Evolutionary conservation across 257 asterid species (phyloP).

Genomic region (Solanum chaucha): DNA sequence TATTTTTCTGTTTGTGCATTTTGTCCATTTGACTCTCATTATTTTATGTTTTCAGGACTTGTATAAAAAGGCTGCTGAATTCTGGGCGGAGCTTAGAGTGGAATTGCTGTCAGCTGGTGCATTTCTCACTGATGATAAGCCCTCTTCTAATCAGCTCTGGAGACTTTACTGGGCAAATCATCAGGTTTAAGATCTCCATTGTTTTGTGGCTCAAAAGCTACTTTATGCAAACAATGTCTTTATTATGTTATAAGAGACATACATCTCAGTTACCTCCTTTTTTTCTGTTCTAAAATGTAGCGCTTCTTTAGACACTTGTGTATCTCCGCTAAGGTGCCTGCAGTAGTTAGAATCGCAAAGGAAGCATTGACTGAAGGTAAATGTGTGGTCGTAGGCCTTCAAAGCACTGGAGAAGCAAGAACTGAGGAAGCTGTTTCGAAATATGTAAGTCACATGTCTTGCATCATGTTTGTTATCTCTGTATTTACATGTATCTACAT

Average conservation of each 20-base stretch:
- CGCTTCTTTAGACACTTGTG: constrained; percentile 98
- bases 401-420: constrained; percentile 98
- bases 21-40: neutral
- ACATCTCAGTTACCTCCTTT: neutral
- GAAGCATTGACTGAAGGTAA: constrained; percentile 68
- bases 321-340: constrained; percentile 98
- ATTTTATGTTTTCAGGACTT: constrained; percentile 48
- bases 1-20: neutral
- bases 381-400: constrained; percentile 90
- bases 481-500: neutral
- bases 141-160: constrained; percentile 77
- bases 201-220: neutral
- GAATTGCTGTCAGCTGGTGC: constrained; percentile 74
- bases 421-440: constrained; percentile 94
- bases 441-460: constrained; percentile 48
- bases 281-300: constrained; percentile 32
- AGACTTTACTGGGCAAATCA: constrained; percentile 97
- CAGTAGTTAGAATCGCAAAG: constrained; percentile 70
- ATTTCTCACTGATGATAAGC: constrained; percentile 41
- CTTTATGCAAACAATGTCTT: constrained; percentile 5
- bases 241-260: neutral
- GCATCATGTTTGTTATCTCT: neutral
- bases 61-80: constrained; percentile 79
- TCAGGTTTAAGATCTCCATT: constrained; percentile 47
- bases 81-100: constrained; percentile 88